Conservation (phyloP, 768 basidiomycete species). For the Termitomyces sp. region DNA sequence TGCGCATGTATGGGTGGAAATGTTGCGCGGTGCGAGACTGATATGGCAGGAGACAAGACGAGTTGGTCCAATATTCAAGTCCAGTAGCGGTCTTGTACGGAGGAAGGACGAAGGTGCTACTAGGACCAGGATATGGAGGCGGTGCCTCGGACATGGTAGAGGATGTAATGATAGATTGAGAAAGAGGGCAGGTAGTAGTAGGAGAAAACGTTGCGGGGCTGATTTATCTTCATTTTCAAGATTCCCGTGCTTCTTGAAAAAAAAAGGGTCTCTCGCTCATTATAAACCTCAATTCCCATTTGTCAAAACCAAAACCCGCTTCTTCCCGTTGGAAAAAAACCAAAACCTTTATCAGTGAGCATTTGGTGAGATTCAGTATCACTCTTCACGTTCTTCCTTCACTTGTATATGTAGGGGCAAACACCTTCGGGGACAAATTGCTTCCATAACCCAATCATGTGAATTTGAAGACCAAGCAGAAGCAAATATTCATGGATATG, state of each 20-base stretch:
- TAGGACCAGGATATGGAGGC: not conserved
- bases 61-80: slow-evolving; percentile 4
- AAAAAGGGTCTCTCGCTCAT: not conserved
- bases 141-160: not conserved
- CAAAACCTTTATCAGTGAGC: not conserved
- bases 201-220: not conserved
- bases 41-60: slow-evolving; percentile 10
- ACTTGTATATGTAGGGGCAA: not conserved
- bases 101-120: not conserved
- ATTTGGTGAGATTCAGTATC: not conserved
- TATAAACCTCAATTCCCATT: not conserved
- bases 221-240: not conserved
- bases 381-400: not conserved
- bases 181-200: not conserved
- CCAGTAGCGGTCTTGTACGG: slow-evolving; percentile 4
- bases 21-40: slow-evolving; percentile 4
- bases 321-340: not conserved
- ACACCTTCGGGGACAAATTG: not conserved
- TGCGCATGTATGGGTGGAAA: slow-evolving; percentile 9
- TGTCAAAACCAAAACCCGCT: not conserved
- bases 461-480: not conserved
- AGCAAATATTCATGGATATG: not conserved
- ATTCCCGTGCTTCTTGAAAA: slow-evolving; percentile 3
- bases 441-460: not conserved
- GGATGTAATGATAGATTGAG: not conserved